Evolutionary conservation across 352 stramenopile species (phyloP), one percentile per base, ranked within the genome.

Genomic region (Phytophthora macrochlamydospora): DNA sequence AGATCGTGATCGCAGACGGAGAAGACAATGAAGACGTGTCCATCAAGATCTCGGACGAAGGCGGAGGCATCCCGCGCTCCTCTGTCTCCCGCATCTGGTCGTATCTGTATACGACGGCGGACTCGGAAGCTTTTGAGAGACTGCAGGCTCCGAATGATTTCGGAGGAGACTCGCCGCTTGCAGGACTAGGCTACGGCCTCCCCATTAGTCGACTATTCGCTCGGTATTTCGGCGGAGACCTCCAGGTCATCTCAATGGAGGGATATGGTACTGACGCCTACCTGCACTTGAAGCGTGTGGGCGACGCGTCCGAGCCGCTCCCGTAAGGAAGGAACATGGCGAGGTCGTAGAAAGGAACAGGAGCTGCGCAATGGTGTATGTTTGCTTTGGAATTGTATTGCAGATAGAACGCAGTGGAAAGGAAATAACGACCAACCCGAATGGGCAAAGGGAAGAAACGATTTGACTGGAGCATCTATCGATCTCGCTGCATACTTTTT

Each of bases 201-300:
- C 97, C 97, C 7, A 98, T 98, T 56, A 95, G 85, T 59, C 83
- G 97, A 14, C 91, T 98, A n/a, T 99, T 99, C 78, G 97, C 97
- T 66, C 91, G 98, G 56, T 99, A 99, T 83, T 99, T 99, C 79
- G 98, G 98, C 29, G 98, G 98, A 18, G 98, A 99, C 76, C 76
- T 99, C 24, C 95, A 98, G 69, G 97, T 99, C 54, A 99, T 99
- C 77, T 99, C 96, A 11, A 99, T 99, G 97, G 98, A 99, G 65
- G 98, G 98, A 24, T 99, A 99, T 73, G 98, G 98, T 45, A 99
- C 98, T 0, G 98, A 99, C 78, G 90, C 94, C n/a, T 98, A 98
- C 65, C 64, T 98, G 62, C 93, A 98, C 56, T 60, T 98, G 18
- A 97, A 96, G 69, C 89, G 92, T 52, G 87, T 98, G n/a, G 90